Evolutionary conservation across 1,139 yeast genomes (phyloP).

Genomic region (Suhomyces coccinellae): DNA sequence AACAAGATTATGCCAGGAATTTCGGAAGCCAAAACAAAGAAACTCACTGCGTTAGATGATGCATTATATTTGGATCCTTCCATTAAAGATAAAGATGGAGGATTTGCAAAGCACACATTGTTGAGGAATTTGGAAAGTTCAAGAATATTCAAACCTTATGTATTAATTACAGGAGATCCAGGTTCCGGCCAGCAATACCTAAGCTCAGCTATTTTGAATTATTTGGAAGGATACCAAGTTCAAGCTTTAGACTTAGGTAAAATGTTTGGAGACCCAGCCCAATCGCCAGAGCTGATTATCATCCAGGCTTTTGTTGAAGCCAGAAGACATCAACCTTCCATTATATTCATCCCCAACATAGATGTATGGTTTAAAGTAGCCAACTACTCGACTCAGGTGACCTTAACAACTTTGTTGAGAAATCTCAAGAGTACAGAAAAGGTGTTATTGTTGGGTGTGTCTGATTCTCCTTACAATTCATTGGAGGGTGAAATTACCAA

Average conservation of each 20-base stretch:
- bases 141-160: constrained; percentile 78
- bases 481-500: constrained; percentile 40
- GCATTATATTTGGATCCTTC: constrained; percentile 65
- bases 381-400: constrained; percentile 67
- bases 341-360: constrained; percentile 79
- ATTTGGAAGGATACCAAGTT: constrained; percentile 86
- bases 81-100: constrained; percentile 58
- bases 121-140: constrained; percentile 59
- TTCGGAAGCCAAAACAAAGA: constrained; percentile 34
- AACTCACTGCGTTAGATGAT: constrained; percentile 63
- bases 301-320: constrained; percentile 89
- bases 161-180: constrained; percentile 68
- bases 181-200: constrained; percentile 91
- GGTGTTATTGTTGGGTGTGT: constrained; percentile 73
- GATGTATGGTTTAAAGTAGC: constrained; percentile 76
- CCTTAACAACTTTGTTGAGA: constrained; percentile 68
- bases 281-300: constrained; percentile 81
- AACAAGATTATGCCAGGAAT: constrained; percentile 58
- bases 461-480: constrained; percentile 47
- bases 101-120: constrained; percentile 66
- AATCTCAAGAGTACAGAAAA: constrained; percentile 72
- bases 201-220: constrained; percentile 78
- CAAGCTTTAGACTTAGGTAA: constrained; percentile 83
- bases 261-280: constrained; percentile 74
- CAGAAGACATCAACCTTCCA: constrained; percentile 85